These are phyloP conservation scores for Hanseniaspora opuntiae DNA, from an alignment of 805 yeast genomes.

Conservation along the genomic window DNA sequence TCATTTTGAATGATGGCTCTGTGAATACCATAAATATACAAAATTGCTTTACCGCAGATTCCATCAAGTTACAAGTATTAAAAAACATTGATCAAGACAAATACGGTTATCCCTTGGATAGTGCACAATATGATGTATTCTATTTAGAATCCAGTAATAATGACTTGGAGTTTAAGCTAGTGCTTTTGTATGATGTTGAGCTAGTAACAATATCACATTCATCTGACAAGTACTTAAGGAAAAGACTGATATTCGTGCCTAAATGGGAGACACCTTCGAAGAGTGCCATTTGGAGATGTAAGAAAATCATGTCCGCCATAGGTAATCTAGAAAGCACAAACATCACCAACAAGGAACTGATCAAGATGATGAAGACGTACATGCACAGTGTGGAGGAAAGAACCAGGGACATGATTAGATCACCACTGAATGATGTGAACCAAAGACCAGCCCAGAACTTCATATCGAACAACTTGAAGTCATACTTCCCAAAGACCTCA, in stretches of 20 bases:
- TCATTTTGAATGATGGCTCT: slow-evolving; percentile 64
- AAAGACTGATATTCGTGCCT: slow-evolving; percentile 54
- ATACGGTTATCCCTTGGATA: slow-evolving; percentile 13
- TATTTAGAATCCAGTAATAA: slow-evolving; percentile 29
- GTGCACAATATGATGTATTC: slow-evolving; percentile 43
- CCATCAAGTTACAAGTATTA: slow-evolving; percentile 58
- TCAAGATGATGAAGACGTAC: background rate
- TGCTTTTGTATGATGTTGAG: slow-evolving; percentile 58
- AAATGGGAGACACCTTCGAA: slow-evolving; percentile 49
- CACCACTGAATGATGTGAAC: slow-evolving; percentile 41
- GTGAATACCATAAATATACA: slow-evolving; percentile 53
- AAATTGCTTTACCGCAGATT: slow-evolving; percentile 69
- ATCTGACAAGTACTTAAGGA: slow-evolving; percentile 53
- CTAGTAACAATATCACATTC: slow-evolving; percentile 73
- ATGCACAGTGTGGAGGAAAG: background rate
- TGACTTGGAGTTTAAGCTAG: slow-evolving; percentile 28
- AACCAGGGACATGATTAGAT: slow-evolving; percentile 18
- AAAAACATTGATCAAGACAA: slow-evolving; percentile 33
- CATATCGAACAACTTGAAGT: slow-evolving; percentile 76
- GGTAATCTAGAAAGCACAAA: slow-evolving; percentile 16
- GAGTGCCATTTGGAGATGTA: slow-evolving; percentile 44
- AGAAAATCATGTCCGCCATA: slow-evolving; percentile 28
- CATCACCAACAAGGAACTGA: slow-evolving; percentile 1
- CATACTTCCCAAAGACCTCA: slow-evolving; percentile 79
- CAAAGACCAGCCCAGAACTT: slow-evolving; percentile 90